phyloP scores from a whole-genome alignment of 495 filamentous ascomycete genomes.

The Hyaloscypha variabilis region DNA sequence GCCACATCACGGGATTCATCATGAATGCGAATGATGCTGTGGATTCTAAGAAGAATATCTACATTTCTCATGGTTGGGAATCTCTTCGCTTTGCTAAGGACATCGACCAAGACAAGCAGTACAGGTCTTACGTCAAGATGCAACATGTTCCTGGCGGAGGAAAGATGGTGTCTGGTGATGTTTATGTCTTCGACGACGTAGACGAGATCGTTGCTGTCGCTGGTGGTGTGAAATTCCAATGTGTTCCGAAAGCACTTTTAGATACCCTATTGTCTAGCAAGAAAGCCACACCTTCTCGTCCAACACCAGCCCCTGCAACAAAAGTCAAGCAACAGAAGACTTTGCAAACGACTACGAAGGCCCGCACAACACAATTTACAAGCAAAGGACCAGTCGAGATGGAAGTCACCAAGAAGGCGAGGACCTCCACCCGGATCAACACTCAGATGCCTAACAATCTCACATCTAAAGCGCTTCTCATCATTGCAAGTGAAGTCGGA shows the following conservation, averaged over 20 bases:
- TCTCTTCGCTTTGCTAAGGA: constrained; percentile 69
- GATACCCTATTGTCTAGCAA: constrained; percentile 65
- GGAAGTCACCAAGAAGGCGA: constrained; percentile 22
- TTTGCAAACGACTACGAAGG: not conserved
- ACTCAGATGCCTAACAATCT: constrained; percentile 41
- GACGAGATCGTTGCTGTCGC: constrained; percentile 59
- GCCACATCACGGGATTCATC: constrained; percentile 73
- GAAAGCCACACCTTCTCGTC: constrained; percentile 39
- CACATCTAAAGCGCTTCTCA: constrained; percentile 53
- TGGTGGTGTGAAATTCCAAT: constrained; percentile 63
- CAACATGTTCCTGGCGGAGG: constrained; percentile 42
- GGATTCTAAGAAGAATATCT: constrained; percentile 70
- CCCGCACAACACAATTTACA: not conserved
- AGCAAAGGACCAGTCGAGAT: not conserved
- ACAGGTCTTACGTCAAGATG: constrained; percentile 73
- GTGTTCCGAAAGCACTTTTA: constrained; percentile 64
- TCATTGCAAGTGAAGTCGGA: constrained; percentile 69
- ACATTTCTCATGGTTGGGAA: constrained; percentile 78
- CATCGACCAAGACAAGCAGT: constrained; percentile 63
- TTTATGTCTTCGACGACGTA: constrained; percentile 62
- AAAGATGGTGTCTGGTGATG: constrained; percentile 59
- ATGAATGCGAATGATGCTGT: constrained; percentile 77
- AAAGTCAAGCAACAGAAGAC: constrained; percentile 8
- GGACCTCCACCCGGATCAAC: constrained; percentile 28
- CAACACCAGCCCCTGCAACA: not conserved